Base-by-base conservation (phyloP, 768 basidiomycete species). In the Rubroboletus satanas region DNA sequence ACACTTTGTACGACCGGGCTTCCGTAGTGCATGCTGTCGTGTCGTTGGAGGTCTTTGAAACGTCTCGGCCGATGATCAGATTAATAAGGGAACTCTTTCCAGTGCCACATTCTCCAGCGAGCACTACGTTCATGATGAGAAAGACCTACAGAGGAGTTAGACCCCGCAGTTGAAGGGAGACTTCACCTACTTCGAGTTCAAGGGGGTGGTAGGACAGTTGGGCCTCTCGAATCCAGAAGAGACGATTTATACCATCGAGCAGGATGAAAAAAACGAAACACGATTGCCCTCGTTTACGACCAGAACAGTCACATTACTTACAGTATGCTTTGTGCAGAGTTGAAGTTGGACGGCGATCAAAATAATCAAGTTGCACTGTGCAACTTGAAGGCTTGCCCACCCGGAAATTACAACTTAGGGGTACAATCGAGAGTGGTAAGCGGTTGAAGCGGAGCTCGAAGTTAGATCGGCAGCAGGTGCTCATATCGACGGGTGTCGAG, bases 41-140 rank as follows among this genome's bases (percentile, higher is more conserved):
- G 41, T 66, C 65, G 38, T 55, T 58, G 31, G 65, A 67, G 11
- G 62, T 58, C 11, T 49, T 45, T 29, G 62, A 56, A 3, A 58
- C 35, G 28, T 62, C 31, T 43, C 23, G 35, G 1, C 56, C 55
- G 0, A 59, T 12, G 37, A 64, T 57, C 9, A 66, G 41, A 41
- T 69, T 69, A 6, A 69, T 50, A 18, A 69, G 46, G 15, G 62
- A 69, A 5, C 67, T 68, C 37, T 69, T 64, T 37, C 67, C 65
- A 28, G 46, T 54, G 23, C 21, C 66, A 4, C 59, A 59, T 57
- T 68, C 66, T 12, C 67, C 67, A 42, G 31, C 54, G 36, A 69
- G 35, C 45, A 68, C 55, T 32, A 66, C 28, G 33, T 66, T 68
- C 64, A 60, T 62, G 33, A 35, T 23, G 14, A 14, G 17, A 45